Conservation (phyloP, 225 moss, liverwort and hornwort species). For the Marchantia polymorpha region DNA sequence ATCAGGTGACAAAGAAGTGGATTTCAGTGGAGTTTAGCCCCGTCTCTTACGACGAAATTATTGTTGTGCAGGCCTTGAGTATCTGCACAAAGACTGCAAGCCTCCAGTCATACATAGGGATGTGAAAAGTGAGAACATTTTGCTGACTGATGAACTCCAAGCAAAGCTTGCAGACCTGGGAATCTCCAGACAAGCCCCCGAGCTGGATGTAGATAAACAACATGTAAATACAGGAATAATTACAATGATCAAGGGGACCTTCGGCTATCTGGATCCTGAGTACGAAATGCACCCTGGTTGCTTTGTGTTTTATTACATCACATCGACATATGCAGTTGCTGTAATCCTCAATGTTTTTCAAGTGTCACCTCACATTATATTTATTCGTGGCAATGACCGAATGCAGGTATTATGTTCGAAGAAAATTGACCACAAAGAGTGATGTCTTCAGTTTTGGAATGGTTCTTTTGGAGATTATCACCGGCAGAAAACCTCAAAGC, state of each 20-base stretch:
- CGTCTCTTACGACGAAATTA: neutral
- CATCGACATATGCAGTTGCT: neutral
- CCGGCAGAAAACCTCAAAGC: slow-evolving; percentile 4
- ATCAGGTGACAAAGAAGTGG: too few species aligned
- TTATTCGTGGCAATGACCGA: neutral
- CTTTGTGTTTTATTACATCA: neutral
- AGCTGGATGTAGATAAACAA: neutral
- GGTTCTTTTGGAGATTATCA: slow-evolving; percentile 17
- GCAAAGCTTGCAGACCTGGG: slow-evolving; percentile 41
- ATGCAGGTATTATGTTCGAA: slow-evolving; percentile 6
- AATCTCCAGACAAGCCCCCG: slow-evolving; percentile 24
- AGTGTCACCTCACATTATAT: neutral
- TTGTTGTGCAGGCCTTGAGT: slow-evolving; percentile 33
- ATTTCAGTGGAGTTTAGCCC: neutral
- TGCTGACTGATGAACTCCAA: slow-evolving; percentile 23
- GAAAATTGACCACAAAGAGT: slow-evolving; percentile 15
- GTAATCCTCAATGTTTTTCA: neutral
- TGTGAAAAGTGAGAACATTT: slow-evolving; percentile 39
- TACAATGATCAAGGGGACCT: slow-evolving; percentile 30
- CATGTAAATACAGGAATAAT: neutral
- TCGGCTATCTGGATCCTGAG: slow-evolving; percentile 40
- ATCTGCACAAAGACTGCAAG: slow-evolving; percentile 34
- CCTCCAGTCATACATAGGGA: slow-evolving; percentile 42
- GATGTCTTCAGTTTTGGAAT: slow-evolving; percentile 22
- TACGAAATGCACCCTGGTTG: neutral